Conservation (phyloP, 768 basidiomycete species). For the Suillus sp. region DNA sequence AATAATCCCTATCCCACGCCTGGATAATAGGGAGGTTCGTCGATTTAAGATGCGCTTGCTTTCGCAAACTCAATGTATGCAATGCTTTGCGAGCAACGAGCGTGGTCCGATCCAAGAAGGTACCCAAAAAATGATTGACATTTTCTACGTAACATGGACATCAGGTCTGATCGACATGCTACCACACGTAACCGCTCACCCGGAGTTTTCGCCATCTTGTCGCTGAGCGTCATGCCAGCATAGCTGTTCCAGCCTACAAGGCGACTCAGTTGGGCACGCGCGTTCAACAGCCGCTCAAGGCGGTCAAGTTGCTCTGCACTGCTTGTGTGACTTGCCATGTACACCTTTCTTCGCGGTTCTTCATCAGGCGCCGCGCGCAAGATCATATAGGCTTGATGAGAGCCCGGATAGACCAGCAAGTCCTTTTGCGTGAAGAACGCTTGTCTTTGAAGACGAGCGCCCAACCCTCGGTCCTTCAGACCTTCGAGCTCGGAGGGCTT, state of each 20-base stretch:
- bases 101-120: constrained; percentile 77
- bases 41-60: constrained; percentile 70
- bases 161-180: constrained; percentile 10
- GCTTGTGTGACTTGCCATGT: constrained; percentile 80
- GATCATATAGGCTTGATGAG: constrained; percentile 91
- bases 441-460: constrained; percentile 69
- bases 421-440: constrained; percentile 76
- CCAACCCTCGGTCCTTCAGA: constrained; percentile 77
- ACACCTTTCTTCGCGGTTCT: constrained; percentile 78
- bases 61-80: constrained; percentile 62
- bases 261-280: constrained; percentile 79
- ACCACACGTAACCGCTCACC: constrained; percentile 46
- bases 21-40: constrained; percentile 66
- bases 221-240: constrained; percentile 82
- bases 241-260: constrained; percentile 86
- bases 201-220: constrained; percentile 98
- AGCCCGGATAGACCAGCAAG: constrained; percentile 81
- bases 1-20: constrained; percentile 98
- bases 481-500: constrained; percentile 70
- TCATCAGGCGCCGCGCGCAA: constrained; percentile 86
- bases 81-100: constrained; percentile 79
- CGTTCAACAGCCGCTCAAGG: constrained; percentile 73
- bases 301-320: constrained; percentile 72
- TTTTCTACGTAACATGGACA: constrained; percentile 54
- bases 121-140: constrained; percentile 82